A percentile compares a stretch with the other conserved stretches of the same genome.
These are phyloP conservation scores for Amphicarpaea edgeworthii DNA, from an alignment of 306 rosid species.

Conservation along the genomic window DNA sequence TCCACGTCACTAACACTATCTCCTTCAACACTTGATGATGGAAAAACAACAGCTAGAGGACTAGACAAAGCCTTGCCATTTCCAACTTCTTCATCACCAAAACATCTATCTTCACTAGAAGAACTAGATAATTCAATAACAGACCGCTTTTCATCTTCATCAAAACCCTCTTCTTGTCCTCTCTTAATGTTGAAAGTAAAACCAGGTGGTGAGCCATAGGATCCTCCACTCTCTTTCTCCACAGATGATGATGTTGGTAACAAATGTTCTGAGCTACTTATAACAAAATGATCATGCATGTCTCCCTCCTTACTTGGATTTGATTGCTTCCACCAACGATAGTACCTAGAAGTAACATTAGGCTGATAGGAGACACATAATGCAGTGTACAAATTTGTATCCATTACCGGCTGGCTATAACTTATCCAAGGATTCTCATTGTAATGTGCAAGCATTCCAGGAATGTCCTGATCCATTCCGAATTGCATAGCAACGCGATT, in stretches of 20 bases:
- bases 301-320: not conserved
- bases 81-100: slow-evolving; percentile 10
- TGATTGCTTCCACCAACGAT: slow-evolving; percentile 55
- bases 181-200: not conserved
- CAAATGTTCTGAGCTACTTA: not conserved
- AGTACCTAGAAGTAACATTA: slow-evolving; percentile 46
- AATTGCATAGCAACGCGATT: slow-evolving; percentile 73
- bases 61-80: slow-evolving; percentile 4
- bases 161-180: not conserved
- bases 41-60: slow-evolving; percentile 21
- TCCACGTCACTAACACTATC: not conserved
- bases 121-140: not conserved
- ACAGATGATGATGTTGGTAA: not conserved
- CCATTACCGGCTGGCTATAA: slow-evolving; percentile 24
- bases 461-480: slow-evolving; percentile 73
- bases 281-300: not conserved
- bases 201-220: slow-evolving; percentile 15
- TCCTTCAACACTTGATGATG: not conserved
- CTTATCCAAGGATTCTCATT: slow-evolving; percentile 30
- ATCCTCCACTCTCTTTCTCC: slow-evolving; percentile 2
- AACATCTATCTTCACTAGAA: not conserved
- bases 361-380: slow-evolving; percentile 40
- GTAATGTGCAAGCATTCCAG: slow-evolving; percentile 27
- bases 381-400: slow-evolving; percentile 25
- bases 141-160: not conserved